phyloP scores from a whole-genome alignment of 305 asterid species.

The Striga hermonthica region DNA sequence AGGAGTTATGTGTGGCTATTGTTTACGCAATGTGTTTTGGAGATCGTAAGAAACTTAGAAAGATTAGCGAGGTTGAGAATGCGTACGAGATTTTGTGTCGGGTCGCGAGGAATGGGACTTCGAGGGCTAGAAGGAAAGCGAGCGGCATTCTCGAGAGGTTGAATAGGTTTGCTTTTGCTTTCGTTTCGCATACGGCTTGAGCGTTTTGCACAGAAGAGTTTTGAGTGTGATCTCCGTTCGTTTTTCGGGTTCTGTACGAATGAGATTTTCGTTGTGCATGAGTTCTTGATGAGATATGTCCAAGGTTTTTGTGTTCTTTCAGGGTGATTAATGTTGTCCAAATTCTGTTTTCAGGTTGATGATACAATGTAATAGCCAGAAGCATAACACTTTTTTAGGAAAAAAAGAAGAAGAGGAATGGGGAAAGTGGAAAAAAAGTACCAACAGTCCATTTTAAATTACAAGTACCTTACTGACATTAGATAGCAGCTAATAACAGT shows the following conservation, averaged over 20 bases:
- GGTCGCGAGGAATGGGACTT: constrained; percentile 30
- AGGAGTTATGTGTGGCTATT: constrained; percentile 45
- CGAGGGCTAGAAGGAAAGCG: constrained; percentile 39
- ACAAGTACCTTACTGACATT: too few relatives aligned
- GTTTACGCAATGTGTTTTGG: constrained; percentile 37
- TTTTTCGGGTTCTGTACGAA: not conserved
- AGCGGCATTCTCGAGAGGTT: constrained; percentile 33
- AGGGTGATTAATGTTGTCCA: too few relatives aligned
- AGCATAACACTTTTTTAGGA: too few relatives aligned
- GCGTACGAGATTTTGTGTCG: constrained; percentile 23
- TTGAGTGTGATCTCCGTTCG: not conserved
- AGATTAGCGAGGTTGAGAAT: constrained; percentile 38
- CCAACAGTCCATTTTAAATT: too few relatives aligned
- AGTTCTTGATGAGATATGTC: not conserved
- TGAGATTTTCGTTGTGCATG: not conserved
- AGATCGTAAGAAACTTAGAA: constrained; percentile 36
- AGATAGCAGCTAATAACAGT: too few relatives aligned
- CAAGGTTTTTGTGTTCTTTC: not conserved
- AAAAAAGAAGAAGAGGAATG: too few relatives aligned
- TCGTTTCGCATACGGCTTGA: constrained; percentile 2
- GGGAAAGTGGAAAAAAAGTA: too few relatives aligned
- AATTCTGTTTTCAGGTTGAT: too few relatives aligned
- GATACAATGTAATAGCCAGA: too few relatives aligned
- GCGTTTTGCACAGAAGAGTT: not conserved
- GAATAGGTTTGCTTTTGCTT: constrained; percentile 32